Conservation (phyloP, 768 basidiomycete genomes). For the Leccinum disarticulatum region DNA sequence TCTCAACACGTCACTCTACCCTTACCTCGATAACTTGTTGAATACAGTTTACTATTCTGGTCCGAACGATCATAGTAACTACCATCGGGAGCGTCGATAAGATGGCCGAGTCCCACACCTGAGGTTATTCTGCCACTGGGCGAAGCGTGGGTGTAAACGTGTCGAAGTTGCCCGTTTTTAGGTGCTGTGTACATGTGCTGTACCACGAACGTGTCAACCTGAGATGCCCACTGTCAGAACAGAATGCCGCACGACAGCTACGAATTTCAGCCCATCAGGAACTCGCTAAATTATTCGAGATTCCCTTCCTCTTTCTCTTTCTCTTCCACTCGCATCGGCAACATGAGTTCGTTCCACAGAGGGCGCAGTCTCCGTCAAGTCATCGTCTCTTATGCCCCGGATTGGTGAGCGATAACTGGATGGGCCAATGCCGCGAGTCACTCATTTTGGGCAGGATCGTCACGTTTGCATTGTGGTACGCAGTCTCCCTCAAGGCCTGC, state of each 20-base stretch:
- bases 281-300: no score
- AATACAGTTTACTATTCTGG: no score
- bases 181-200: no score
- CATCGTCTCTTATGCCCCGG: slow-evolving; percentile 61
- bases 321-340: background rate
- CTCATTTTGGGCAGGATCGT: slow-evolving; percentile 52
- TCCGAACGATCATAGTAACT: no score
- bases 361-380: slow-evolving; percentile 19
- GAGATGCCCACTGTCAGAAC: background rate
- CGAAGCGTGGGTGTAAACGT: no score
- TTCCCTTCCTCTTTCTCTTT: background rate
- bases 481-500: background rate
- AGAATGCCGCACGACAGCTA: background rate
- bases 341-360: slow-evolving; percentile 14
- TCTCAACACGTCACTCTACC: no score
- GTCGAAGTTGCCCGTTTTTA: no score
- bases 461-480: slow-evolving; percentile 63
- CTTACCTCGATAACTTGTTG: no score
- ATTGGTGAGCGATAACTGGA: slow-evolving; percentile 53
- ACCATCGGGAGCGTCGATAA: no score
- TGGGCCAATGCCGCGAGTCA: background rate
- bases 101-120: no score
- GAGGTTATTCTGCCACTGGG: no score
- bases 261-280: background rate
- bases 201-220: background rate